Conservation (phyloP, 805 yeast genomes). For the Monosporozyma siamensis region DNA sequence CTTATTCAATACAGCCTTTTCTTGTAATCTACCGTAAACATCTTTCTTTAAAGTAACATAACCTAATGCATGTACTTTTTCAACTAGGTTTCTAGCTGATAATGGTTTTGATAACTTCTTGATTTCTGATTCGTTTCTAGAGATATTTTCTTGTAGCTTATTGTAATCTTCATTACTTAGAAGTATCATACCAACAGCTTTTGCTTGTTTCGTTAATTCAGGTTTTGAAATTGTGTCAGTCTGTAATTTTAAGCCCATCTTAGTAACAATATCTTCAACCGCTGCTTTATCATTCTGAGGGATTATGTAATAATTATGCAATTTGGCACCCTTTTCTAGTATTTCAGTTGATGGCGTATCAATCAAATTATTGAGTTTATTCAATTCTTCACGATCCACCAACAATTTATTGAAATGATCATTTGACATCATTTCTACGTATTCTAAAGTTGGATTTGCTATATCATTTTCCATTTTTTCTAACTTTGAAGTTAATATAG, state of each 20-base stretch:
- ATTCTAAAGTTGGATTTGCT: constrained; percentile 7
- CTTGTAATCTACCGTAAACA: constrained; percentile 1
- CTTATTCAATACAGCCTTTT: not conserved
- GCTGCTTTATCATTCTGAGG: not conserved
- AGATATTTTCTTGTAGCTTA: not conserved
- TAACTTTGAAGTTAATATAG: not conserved
- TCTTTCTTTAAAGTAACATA: constrained; percentile 2
- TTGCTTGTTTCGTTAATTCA: constrained; percentile 8
- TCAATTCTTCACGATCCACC: constrained; percentile 12
- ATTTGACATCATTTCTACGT: not conserved
- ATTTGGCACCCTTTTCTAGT: constrained; percentile 19
- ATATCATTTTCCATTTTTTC: not conserved
- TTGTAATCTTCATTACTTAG: constrained; percentile 21
- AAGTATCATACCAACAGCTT: constrained; percentile 22
- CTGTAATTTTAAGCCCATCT: not conserved
- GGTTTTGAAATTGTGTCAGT: not conserved
- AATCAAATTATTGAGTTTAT: not conserved
- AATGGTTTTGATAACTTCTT: not conserved
- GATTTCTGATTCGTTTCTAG: not conserved
- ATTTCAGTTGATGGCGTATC: constrained; percentile 15
- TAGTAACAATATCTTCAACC: not conserved
- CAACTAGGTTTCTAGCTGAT: constrained; percentile 21
- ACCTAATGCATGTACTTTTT: not conserved
- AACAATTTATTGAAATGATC: constrained; percentile 3
- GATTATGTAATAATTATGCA: not conserved